Percentiles rank a stretch among this genome's conserved stretches.
These are phyloP conservation scores for Metschnikowia bowlesiae DNA, from an alignment of 805 yeast genomes.

Conservation along the genomic window DNA sequence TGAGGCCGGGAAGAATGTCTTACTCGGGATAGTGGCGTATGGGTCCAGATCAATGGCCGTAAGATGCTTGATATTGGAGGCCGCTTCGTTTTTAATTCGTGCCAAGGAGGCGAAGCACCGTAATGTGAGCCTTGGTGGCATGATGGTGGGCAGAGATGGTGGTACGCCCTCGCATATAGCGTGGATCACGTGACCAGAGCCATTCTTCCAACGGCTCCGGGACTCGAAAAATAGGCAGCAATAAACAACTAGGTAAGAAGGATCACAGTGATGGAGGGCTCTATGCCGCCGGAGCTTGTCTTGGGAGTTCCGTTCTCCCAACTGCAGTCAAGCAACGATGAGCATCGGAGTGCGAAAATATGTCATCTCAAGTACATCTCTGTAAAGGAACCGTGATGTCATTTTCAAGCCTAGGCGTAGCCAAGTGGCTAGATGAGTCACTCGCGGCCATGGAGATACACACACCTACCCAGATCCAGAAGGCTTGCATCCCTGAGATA, in stretches of 20 bases:
- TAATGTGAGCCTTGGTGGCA: neutral
- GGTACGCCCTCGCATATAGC: neutral
- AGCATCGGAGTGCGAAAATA: constrained; percentile 14
- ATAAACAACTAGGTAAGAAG: neutral
- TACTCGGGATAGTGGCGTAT: constrained; percentile 9
- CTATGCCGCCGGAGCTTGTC: neutral
- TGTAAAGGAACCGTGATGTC: constrained; percentile 20
- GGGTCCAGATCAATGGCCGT: constrained; percentile 7
- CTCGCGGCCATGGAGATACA: constrained; percentile 75
- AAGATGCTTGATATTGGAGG: neutral
- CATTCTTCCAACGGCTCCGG: neutral
- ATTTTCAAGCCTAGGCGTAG: constrained; percentile 66
- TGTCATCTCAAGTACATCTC: neutral
- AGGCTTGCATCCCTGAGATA: constrained; percentile 83
- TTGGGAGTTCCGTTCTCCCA: neutral
- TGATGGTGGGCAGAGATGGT: neutral
- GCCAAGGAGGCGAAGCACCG: constrained; percentile 4
- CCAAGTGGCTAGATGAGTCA: constrained; percentile 84
- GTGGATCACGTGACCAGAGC: neutral
- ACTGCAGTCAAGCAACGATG: constrained; percentile 5
- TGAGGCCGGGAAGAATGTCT: constrained; percentile 4
- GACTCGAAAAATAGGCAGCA: neutral
- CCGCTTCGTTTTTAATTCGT: constrained; percentile 1
- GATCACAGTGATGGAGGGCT: too few species aligned
- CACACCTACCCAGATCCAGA: constrained; percentile 82